Evolutionary conservation across 2,329 filamentous ascomycete genomes (phyloP), one percentile per base, ranked within the genome.

Genomic region (Ascochyta koolunga): DNA sequence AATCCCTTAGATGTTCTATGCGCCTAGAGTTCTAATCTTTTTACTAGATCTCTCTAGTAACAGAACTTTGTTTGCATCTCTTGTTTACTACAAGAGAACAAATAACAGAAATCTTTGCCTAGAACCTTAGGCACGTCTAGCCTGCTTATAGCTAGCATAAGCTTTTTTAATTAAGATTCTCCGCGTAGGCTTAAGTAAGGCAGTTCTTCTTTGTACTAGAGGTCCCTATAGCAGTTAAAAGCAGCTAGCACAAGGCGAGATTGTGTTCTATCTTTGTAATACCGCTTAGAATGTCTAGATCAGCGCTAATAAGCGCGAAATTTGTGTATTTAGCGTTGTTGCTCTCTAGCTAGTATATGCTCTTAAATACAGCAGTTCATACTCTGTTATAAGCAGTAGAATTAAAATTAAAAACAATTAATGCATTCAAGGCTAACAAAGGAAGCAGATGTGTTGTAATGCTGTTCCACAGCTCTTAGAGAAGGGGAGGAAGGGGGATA

Each of bases 91-190:
- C n/a, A n/a, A n/a, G n/a, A n/a, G n/a, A n/a, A n/a, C n/a, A n/a
- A n/a, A n/a, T n/a, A n/a, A n/a, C n/a, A 19, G 24, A 41, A 41
- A 13, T 41, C 39, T 3, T 42, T 2, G 11, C 39, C 39, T 13
- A 42, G n/a, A 42, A 42, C 8, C 39, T 42, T 25, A 21, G 39
- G 39, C 13, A 42, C 39, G 21, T 42, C 39, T 22, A 42, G 39
- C 39, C 39, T 32, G 39, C 39, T 42, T 42, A 32, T 11, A n/a
- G 27, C 27, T 7, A 42, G 39, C 10, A 8, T 42, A 16, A 42
- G 39, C 16, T 22, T n/a, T 15, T 42, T 16, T 13, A n/a, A n/a
- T 16, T 42, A 25, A 7, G 9, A 22, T 5, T 15, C 39, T 32
- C 39, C 39, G 6, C 27, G 39, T 22, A 42, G 27, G 11, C 39